Evolutionary conservation across 2,329 filamentous ascomycete species (phyloP).

Genomic region (Sclerotinia spermophila): DNA sequence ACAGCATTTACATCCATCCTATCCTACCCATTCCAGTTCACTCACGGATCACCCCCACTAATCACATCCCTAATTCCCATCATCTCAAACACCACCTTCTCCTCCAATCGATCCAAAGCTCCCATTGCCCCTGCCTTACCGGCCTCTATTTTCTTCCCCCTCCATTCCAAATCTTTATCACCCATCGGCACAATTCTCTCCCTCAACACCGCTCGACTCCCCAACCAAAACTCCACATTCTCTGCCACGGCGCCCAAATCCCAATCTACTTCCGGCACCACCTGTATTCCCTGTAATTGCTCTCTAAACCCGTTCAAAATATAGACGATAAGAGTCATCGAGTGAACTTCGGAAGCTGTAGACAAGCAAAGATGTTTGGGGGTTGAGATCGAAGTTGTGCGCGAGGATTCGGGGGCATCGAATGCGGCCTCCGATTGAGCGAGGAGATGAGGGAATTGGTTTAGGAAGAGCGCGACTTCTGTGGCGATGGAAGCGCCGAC

Average conservation of each 20-base stretch:
- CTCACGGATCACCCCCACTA: slow-evolving; percentile 25
- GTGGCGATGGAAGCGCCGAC: slow-evolving; percentile 78
- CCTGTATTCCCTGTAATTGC: slow-evolving; percentile 58
- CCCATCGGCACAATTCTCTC: slow-evolving; percentile 71
- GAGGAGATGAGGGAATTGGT: slow-evolving; percentile 81
- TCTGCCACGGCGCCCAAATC: slow-evolving; percentile 70
- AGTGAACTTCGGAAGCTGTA: slow-evolving; percentile 73
- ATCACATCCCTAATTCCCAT: slow-evolving; percentile 37
- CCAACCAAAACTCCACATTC: slow-evolving; percentile 79
- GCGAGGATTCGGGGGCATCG: slow-evolving; percentile 53
- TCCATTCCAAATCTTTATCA: slow-evolving; percentile 65
- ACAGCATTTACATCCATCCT: not conserved
- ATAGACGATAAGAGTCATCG: slow-evolving; percentile 68
- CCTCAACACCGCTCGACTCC: slow-evolving; percentile 63
- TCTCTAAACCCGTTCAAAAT: slow-evolving; percentile 65
- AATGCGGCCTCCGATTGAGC: slow-evolving; percentile 68
- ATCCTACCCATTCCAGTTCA: not conserved
- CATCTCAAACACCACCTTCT: slow-evolving; percentile 69
- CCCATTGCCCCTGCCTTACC: slow-evolving; percentile 20
- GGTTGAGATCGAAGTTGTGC: slow-evolving; percentile 47
- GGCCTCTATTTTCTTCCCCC: slow-evolving; percentile 40
- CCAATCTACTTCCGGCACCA: slow-evolving; percentile 72
- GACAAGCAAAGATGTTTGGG: slow-evolving; percentile 66
- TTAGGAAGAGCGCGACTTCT: slow-evolving; percentile 83
- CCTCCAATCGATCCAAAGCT: slow-evolving; percentile 60